Percentiles rank a stretch among this genome's conserved stretches.
Evolutionary conservation across 257 asterid genomes (phyloP).

Genomic region (Craterostigma plantagineum): DNA sequence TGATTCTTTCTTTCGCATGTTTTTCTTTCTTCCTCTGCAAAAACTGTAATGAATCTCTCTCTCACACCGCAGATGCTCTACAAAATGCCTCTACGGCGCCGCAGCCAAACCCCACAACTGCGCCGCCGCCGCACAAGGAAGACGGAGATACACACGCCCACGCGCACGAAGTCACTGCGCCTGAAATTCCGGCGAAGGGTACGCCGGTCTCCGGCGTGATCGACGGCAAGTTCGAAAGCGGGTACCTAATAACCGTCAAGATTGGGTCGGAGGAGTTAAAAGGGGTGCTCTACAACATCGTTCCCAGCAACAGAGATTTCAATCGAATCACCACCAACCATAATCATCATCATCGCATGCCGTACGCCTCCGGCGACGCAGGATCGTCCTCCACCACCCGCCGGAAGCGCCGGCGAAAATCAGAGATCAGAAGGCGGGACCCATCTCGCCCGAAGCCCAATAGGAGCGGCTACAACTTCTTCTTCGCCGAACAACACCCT

Average conservation of each 20-base stretch:
- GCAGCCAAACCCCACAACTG: conserved; percentile 12
- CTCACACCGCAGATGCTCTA: conserved; percentile 24
- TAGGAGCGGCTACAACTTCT: conserved; percentile 80
- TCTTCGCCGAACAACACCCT: conserved; percentile 78
- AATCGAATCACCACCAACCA: conserved; percentile 4
- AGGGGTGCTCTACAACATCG: conserved; percentile 74
- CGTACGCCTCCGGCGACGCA: conserved; percentile 17
- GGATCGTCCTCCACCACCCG: conserved; percentile 16
- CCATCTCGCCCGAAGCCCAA: conserved; percentile 89
- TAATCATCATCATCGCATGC: too few species aligned
- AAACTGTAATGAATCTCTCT: conserved; percentile 1
- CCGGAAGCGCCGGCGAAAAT: conserved; percentile 61
- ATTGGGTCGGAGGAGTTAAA: conserved; percentile 52
- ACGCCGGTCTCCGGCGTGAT: conserved; percentile 47
- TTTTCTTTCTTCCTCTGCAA: background rate
- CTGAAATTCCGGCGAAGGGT: conserved; percentile 12
- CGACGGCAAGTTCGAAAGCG: conserved; percentile 79
- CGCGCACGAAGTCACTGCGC: too few species aligned
- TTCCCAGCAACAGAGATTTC: conserved; percentile 12
- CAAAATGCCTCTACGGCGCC: conserved; percentile 17
- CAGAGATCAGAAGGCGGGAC: conserved; percentile 50
- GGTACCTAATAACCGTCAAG: conserved; percentile 64
- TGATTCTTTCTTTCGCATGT: background rate
- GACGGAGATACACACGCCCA: background rate
- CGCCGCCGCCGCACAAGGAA: conserved; percentile 11